phyloP scores from a whole-genome alignment of 164 flowering plant genomes.

The Stephania yunnanensis region DNA sequence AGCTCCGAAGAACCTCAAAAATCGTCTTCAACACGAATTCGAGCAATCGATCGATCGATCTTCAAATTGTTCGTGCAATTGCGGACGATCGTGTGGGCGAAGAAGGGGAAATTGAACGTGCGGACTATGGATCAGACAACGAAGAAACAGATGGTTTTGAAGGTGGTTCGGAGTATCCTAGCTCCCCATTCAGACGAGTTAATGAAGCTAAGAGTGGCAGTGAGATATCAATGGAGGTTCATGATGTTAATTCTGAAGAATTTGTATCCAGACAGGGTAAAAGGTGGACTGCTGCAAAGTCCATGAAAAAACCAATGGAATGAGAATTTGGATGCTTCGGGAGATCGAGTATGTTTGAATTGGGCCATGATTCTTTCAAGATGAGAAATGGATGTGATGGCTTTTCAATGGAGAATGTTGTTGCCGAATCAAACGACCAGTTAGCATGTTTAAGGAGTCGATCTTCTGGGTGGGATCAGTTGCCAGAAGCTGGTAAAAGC shows the following conservation, averaged over 20 bases:
- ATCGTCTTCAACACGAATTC: no score
- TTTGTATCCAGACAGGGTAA: no score
- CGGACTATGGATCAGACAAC: slow-evolving; percentile 54
- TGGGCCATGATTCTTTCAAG: slow-evolving; percentile 14
- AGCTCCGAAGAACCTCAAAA: no score
- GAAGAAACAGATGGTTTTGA: slow-evolving; percentile 19
- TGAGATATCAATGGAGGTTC: no score
- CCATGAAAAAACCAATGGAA: neutral
- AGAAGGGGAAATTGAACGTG: slow-evolving; percentile 45
- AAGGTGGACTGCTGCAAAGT: neutral
- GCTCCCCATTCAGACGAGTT: no score
- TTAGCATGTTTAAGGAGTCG: slow-evolving; percentile 18
- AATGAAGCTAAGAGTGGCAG: no score
- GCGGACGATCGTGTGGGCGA: slow-evolving; percentile 38
- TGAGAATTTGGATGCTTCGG: neutral
- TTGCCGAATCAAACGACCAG: slow-evolving; percentile 13
- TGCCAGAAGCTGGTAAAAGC: slow-evolving; percentile 18
- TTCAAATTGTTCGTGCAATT: no score
- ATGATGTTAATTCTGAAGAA: no score
- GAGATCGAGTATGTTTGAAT: neutral
- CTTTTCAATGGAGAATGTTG: slow-evolving; percentile 11
- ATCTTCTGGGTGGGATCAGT: slow-evolving; percentile 26
- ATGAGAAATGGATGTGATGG: slow-evolving; percentile 7
- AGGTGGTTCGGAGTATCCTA: slow-evolving; percentile 15
- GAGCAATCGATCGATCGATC: no score